Evolutionary conservation across 192 early-diverging fungal species (phyloP), one percentile per base, ranked within the genome.

Genomic region (Podochytrium sp.): DNA sequence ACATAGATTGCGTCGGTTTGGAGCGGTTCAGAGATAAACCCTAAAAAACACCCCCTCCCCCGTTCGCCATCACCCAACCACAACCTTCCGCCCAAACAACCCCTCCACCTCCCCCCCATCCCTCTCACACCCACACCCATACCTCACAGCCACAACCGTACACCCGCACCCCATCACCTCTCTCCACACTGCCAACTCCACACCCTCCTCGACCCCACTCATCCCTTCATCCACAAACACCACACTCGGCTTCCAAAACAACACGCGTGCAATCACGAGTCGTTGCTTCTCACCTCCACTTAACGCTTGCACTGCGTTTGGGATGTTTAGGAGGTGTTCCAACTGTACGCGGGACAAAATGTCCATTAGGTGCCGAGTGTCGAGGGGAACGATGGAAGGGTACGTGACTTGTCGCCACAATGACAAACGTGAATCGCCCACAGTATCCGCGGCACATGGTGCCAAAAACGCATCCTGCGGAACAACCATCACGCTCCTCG

Each of bases 391-490:
- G n/a, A n/a, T n/a, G n/a, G n/a, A n/a, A n/a, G n/a, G n/a, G n/a
- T n/a, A n/a, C n/a, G n/a, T n/a, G n/a, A n/a, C n/a, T n/a, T n/a
- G n/a, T n/a, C n/a, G n/a, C n/a, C n/a, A n/a, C n/a, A n/a, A n/a
- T n/a, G n/a, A n/a, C n/a, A n/a, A n/a, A n/a, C n/a, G n/a, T n/a
- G n/a, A n/a, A n/a, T n/a, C n/a, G n/a, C n/a, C n/a, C n/a, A n/a
- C n/a, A n/a, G n/a, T n/a, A n/a, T n/a, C n/a, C n/a, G n/a, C n/a
- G n/a, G n/a, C n/a, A n/a, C n/a, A n/a, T n/a, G n/a, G n/a, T n/a
- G n/a, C 92, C 87, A 97, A 93, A 27, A 52, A 53, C 3, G 96
- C 94, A 2, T 82, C n/a, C n/a, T n/a, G n/a, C n/a, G n/a, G n/a
- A n/a, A n/a, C n/a, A n/a, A n/a, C n/a, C n/a, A n/a, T n/a, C n/a